These are phyloP conservation scores for Eutypella sp. DNA, from an alignment of 2,329 filamentous ascomycete genomes.

Conservation along the genomic window DNA sequence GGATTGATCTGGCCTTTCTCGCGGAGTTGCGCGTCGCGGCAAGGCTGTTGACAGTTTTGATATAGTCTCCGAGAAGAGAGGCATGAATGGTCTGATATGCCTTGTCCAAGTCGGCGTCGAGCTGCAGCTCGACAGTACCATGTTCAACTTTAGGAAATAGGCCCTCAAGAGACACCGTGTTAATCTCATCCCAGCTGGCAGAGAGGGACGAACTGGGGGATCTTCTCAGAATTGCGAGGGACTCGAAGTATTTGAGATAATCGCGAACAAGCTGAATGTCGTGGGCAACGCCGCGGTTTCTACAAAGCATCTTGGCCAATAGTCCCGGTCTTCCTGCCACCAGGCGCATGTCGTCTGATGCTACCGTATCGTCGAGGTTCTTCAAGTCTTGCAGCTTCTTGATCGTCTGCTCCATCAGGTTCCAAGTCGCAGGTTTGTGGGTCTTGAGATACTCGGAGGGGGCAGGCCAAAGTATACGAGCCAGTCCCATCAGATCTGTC, in stretches of 20 bases:
- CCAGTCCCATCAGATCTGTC: conserved; percentile 19
- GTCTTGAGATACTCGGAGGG: conserved; percentile 11
- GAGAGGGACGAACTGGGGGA: conserved; percentile 19
- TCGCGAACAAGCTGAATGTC: conserved; percentile 16
- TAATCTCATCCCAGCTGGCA: conserved; percentile 13
- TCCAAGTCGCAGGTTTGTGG: background rate
- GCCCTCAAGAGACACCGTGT: conserved; percentile 17
- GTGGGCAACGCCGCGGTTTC: background rate
- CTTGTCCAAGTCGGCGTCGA: conserved; percentile 7
- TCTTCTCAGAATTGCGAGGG: conserved; percentile 21
- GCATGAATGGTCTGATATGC: conserved; percentile 19
- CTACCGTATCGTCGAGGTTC: conserved; percentile 3
- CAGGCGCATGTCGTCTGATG: conserved; percentile 12
- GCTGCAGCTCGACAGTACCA: conserved; percentile 19
- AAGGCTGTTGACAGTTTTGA: conserved; percentile 13
- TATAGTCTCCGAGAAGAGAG: conserved; percentile 15
- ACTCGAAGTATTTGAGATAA: conserved; percentile 21
- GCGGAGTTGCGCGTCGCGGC: background rate
- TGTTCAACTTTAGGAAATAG: conserved; percentile 19
- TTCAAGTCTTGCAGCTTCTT: conserved; percentile 2
- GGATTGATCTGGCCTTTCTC: background rate
- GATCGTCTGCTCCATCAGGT: conserved; percentile 2
- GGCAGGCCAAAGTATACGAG: conserved; percentile 17
- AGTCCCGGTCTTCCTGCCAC: conserved; percentile 16
- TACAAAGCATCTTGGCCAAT: conserved; percentile 14